Evolutionary conservation across 2,329 filamentous ascomycete genomes (phyloP).

Genomic region (Cordyceps cicadae): DNA sequence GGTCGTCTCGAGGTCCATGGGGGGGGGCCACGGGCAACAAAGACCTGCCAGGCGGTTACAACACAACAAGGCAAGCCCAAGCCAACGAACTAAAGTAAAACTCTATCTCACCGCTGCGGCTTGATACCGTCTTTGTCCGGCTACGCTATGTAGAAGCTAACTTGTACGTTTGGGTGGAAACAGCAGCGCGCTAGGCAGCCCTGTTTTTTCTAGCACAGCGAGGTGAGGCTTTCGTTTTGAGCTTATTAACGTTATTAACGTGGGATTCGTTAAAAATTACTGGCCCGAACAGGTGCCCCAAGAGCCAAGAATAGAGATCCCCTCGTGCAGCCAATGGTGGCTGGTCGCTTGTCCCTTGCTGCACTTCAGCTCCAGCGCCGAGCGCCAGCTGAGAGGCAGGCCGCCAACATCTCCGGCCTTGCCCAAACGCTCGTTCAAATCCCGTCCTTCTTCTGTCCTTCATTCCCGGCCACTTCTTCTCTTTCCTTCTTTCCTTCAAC

Average conservation of each 20-base stretch:
- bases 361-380: constrained; percentile 1
- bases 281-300: background rate
- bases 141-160: background rate
- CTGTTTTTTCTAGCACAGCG: background rate
- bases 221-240: background rate
- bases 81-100: too few relatives aligned
- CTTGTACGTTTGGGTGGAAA: background rate
- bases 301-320: constrained; percentile 1
- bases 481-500: too few relatives aligned
- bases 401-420: background rate
- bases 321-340: constrained; percentile 1
- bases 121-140: background rate
- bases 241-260: background rate
- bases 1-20: background rate
- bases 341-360: background rate
- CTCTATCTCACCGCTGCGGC: background rate
- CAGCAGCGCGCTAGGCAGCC: background rate
- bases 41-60: background rate
- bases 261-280: background rate
- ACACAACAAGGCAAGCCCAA: background rate
- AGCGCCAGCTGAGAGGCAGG: constrained; percentile 1
- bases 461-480: background rate
- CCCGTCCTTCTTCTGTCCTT: background rate
- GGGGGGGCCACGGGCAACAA: background rate
- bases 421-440: background rate